A percentile compares a stretch with the other conserved stretches of the same genome.
These are phyloP conservation scores for Wickerhamomyces silvicola DNA, from an alignment of 805 yeast species.

Conservation along the genomic window DNA sequence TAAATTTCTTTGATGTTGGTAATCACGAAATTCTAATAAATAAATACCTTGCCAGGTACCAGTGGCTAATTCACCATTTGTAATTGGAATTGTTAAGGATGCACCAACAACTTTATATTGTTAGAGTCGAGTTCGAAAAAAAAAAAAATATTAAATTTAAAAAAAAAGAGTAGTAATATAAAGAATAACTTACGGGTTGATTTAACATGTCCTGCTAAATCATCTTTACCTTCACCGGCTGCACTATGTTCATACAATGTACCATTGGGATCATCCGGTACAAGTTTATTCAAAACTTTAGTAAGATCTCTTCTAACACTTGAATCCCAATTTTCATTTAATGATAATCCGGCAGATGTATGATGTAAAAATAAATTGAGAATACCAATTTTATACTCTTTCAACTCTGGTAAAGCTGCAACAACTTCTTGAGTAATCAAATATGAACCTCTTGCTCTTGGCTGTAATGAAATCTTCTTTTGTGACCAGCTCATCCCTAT, in stretches of 20 bases:
- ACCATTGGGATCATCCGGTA: conserved; percentile 49
- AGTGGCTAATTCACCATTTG: conserved; percentile 57
- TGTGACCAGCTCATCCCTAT: conserved; percentile 49
- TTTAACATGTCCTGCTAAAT: conserved; percentile 79
- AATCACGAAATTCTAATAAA: conserved; percentile 64
- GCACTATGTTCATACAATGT: conserved; percentile 18
- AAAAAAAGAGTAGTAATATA: conserved; percentile 4
- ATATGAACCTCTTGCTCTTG: conserved; percentile 64
- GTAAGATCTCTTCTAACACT: conserved; percentile 70
- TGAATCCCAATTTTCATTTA: conserved; percentile 77
- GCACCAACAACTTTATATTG: conserved; percentile 46
- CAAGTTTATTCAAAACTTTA: conserved; percentile 53
- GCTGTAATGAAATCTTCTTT: conserved; percentile 42
- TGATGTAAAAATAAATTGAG: conserved; percentile 68
- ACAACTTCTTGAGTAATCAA: conserved; percentile 64
- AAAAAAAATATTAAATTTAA: too few species aligned
- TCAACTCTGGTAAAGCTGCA: conserved; percentile 50
- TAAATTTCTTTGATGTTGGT: conserved; percentile 55
- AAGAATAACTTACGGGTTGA: conserved; percentile 31
- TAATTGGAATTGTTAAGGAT: conserved; percentile 59
- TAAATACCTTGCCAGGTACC: conserved; percentile 90
- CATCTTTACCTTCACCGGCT: conserved; percentile 76
- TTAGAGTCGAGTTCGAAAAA: neutral
- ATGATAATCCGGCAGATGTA: conserved; percentile 70
- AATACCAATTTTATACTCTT: conserved; percentile 53